Evolutionary conservation across 2,329 filamentous ascomycete species (phyloP).

Genomic region (Thermothelomyces thermophilus): DNA sequence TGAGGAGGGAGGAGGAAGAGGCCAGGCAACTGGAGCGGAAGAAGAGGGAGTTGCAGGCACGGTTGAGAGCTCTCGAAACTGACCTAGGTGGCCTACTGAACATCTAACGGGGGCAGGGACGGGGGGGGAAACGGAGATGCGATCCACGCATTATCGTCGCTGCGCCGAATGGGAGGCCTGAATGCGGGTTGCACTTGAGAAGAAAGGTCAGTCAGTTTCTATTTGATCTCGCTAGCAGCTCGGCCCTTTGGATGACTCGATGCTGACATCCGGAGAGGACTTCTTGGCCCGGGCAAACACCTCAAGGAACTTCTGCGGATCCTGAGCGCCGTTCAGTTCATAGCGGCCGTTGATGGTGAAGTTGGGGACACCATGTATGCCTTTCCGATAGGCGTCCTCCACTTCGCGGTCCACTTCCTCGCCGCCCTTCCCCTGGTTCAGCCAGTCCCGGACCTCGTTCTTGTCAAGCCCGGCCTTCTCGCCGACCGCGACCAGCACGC

Average conservation of each 20-base stretch:
- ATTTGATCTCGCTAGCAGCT: slow-evolving; percentile 13
- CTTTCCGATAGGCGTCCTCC: slow-evolving; percentile 42
- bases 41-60: slow-evolving; percentile 50
- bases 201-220: no score
- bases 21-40: slow-evolving; percentile 49
- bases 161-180: no score
- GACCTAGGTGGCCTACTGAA: slow-evolving; percentile 47
- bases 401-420: slow-evolving; percentile 53
- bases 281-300: slow-evolving; percentile 51
- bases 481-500: slow-evolving; percentile 46
- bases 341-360: slow-evolving; percentile 65
- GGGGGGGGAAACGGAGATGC: no score
- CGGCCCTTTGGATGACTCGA: slow-evolving; percentile 3
- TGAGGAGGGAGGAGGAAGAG: slow-evolving; percentile 63
- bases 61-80: slow-evolving; percentile 48
- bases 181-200: no score
- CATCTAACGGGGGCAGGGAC: no score
- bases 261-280: slow-evolving; percentile 19
- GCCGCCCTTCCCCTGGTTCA: slow-evolving; percentile 49
- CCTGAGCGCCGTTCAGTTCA: slow-evolving; percentile 65
- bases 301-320: slow-evolving; percentile 58
- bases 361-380: slow-evolving; percentile 63
- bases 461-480: slow-evolving; percentile 48
- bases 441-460: slow-evolving; percentile 46
- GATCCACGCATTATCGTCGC: no score